Evolutionary conservation across 495 filamentous ascomycete species (phyloP).

Genomic region (Chaetomium fimeti): DNA sequence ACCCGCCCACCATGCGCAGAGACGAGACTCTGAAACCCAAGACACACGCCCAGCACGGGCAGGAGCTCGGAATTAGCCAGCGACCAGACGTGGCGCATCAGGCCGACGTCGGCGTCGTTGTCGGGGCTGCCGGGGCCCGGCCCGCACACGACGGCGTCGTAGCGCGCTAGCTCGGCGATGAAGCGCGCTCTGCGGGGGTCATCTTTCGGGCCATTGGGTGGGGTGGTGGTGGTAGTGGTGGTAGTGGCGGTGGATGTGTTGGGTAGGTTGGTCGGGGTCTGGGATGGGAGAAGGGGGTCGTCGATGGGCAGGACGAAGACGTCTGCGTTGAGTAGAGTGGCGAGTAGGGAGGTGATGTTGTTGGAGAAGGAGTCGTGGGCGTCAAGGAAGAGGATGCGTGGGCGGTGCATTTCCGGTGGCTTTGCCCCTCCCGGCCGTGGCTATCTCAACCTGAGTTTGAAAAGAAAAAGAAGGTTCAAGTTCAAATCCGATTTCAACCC

Average conservation of each 20-base stretch:
- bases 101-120: constrained; percentile 65
- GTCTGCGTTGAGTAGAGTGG: constrained; percentile 59
- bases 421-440: not conserved
- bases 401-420: constrained; percentile 9
- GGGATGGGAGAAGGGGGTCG: constrained; percentile 37
- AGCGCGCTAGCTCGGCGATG: constrained; percentile 52
- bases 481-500: not conserved
- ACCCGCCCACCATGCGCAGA: constrained; percentile 64
- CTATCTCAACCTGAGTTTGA: not conserved
- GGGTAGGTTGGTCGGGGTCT: no score
- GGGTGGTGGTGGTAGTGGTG: constrained; percentile 8
- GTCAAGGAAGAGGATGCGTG: constrained; percentile 78
- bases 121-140: constrained; percentile 72
- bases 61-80: constrained; percentile 56
- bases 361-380: constrained; percentile 95
- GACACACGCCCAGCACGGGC: constrained; percentile 84
- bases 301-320: constrained; percentile 76
- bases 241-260: not conserved
- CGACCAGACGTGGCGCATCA: constrained; percentile 76
- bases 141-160: constrained; percentile 75
- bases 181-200: constrained; percentile 32
- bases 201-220: not conserved
- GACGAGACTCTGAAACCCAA: constrained; percentile 86
- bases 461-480: not conserved
- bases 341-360: constrained; percentile 80